These are phyloP conservation scores for Alternaria triticimaculans DNA, from an alignment of 2,329 filamentous ascomycete species.

Conservation along the genomic window DNA sequence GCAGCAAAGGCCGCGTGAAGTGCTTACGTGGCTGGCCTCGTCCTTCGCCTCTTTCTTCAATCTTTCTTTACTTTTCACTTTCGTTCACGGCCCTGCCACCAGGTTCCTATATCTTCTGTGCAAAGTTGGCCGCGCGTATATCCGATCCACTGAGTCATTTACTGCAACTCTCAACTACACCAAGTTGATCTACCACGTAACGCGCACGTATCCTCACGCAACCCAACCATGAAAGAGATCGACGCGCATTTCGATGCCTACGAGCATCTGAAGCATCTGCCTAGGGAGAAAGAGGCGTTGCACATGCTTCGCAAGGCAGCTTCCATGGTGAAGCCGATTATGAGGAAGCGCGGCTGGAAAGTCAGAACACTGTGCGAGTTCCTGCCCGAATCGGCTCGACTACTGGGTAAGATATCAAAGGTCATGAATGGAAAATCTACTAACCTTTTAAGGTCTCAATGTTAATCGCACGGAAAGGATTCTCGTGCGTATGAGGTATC, in stretches of 20 bases:
- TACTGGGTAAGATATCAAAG: constrained; percentile 65
- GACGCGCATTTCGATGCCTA: constrained; percentile 59
- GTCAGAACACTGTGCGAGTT: constrained; percentile 85
- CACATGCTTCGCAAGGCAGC: constrained; percentile 78
- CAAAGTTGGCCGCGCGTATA: neutral
- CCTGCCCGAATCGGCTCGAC: constrained; percentile 74
- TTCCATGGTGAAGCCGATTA: constrained; percentile 91
- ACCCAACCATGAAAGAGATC: constrained; percentile 49
- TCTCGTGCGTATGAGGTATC: constrained; percentile 79
- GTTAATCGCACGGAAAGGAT: constrained; percentile 79
- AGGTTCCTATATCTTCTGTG: neutral
- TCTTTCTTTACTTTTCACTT: constrained; percentile 10
- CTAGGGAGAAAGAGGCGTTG: constrained; percentile 54
- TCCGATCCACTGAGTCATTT: neutral
- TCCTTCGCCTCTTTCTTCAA: constrained; percentile 19
- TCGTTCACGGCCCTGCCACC: constrained; percentile 10
- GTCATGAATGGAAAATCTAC: neutral
- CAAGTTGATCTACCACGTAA: neutral
- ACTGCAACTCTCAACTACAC: neutral
- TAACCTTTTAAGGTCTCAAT: constrained; percentile 67
- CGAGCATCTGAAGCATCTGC: constrained; percentile 56
- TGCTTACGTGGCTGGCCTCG: constrained; percentile 34
- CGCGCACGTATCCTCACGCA: neutral
- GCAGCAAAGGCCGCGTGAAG: constrained; percentile 29
- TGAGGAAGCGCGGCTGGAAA: constrained; percentile 83